Conservation (phyloP, 441 rosid species). For the Hura crepitans region DNA sequence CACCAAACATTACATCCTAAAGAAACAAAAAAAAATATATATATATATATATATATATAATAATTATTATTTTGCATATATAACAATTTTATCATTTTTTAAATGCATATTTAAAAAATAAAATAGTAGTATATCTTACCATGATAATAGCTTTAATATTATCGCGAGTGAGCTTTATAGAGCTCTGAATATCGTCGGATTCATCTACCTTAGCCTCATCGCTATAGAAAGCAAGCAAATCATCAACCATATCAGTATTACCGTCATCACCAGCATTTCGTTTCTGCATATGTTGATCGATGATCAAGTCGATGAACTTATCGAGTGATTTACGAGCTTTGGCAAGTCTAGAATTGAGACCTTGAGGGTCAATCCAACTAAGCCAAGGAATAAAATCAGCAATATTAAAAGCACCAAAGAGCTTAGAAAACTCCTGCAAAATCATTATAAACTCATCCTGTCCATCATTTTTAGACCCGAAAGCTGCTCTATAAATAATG, state of each 20-base stretch:
- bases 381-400: constrained; percentile 79
- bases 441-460: constrained; percentile 73
- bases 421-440: constrained; percentile 86
- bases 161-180: constrained; percentile 65
- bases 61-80: background rate
- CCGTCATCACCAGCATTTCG: constrained; percentile 32
- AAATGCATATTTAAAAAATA: no score
- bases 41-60: no score
- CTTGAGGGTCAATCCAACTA: constrained; percentile 72
- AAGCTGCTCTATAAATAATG: constrained; percentile 75
- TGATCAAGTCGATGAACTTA: constrained; percentile 64
- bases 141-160: constrained; percentile 94
- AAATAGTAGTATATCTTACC: constrained; percentile 37
- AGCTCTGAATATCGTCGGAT: constrained; percentile 52
- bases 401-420: constrained; percentile 87
- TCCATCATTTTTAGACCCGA: constrained; percentile 58
- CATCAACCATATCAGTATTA: constrained; percentile 88
- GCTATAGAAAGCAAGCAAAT: constrained; percentile 66
- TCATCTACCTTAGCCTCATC: constrained; percentile 62
- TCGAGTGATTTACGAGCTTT: constrained; percentile 69
- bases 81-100: no score
- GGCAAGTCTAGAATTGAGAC: constrained; percentile 45
- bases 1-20: constrained; percentile 98
- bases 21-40: no score
- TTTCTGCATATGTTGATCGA: constrained; percentile 71